These are phyloP conservation scores for Penicillium manginii DNA, from an alignment of 495 filamentous ascomycete genomes.

Conservation along the genomic window DNA sequence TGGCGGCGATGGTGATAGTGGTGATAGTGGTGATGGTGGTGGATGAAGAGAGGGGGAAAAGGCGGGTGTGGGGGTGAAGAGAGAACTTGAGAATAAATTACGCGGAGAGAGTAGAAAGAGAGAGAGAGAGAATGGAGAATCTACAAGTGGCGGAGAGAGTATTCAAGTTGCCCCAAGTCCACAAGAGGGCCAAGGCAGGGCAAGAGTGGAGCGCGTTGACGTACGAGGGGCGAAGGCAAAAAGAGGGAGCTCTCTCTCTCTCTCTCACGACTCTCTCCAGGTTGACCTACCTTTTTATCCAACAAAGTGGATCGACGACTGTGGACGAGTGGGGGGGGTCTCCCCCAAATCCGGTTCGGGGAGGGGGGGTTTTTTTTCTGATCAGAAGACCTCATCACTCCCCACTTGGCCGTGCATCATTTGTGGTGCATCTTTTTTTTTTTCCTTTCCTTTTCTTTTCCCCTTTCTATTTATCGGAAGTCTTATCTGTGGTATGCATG, in stretches of 20 bases:
- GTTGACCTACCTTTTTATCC: constrained; percentile 12
- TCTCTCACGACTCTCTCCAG: not conserved
- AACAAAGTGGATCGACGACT: constrained; percentile 20
- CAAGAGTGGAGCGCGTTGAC: constrained; percentile 36
- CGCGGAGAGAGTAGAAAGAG: constrained; percentile 20
- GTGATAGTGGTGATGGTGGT: not conserved
- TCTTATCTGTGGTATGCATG: not conserved
- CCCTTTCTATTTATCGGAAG: not conserved
- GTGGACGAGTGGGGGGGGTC: constrained; percentile 17
- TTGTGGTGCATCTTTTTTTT: constrained; percentile 5
- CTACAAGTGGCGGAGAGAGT: constrained; percentile 21
- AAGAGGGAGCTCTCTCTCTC: constrained; percentile 2
- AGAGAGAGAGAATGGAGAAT: constrained; percentile 14
- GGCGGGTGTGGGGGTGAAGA: constrained; percentile 6
- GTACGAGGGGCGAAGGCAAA: constrained; percentile 26
- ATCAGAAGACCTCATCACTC: constrained; percentile 49
- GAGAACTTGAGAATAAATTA: constrained; percentile 13
- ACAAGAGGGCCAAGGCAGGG: constrained; percentile 5
- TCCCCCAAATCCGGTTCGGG: constrained; percentile 32
- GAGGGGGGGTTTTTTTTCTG: constrained; percentile 40
- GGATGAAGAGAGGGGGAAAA: not conserved
- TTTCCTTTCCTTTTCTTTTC: constrained; percentile 12
- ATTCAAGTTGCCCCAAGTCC: constrained; percentile 20
- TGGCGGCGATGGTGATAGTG: not conserved
- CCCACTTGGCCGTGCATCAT: constrained; percentile 21